Conservation (phyloP, 305 asterid species). For the Salvia sclarea region DNA sequence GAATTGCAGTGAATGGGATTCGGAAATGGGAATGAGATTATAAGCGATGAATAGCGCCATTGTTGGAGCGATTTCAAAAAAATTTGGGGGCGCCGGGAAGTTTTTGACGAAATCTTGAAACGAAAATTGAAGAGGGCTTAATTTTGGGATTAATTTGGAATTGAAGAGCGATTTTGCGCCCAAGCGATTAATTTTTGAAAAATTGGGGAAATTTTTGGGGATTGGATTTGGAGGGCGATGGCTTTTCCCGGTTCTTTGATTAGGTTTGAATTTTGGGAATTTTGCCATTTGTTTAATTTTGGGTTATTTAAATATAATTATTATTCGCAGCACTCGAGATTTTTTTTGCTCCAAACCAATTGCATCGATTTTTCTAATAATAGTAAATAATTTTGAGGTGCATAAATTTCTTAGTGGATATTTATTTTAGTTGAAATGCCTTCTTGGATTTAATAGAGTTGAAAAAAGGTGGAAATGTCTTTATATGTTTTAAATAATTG, state of each 20-base stretch:
- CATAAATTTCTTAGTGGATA: too few species aligned
- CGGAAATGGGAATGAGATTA: background rate
- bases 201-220: slow-evolving; percentile 4
- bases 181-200: background rate
- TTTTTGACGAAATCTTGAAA: slow-evolving; percentile 12
- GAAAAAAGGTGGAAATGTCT: too few species aligned
- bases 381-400: too few species aligned
- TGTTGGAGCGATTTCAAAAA: slow-evolving; percentile 16
- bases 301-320: background rate
- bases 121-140: slow-evolving; percentile 20
- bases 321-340: background rate
- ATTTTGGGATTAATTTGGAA: background rate
- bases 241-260: slow-evolving; percentile 24
- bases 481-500: too few species aligned
- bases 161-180: background rate
- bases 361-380: background rate
- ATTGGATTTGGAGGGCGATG: slow-evolving; percentile 1
- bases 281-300: too few species aligned
- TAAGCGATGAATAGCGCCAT: slow-evolving; percentile 26
- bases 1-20: slow-evolving; percentile 16
- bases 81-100: slow-evolving; percentile 25
- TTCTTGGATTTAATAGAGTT: too few species aligned
- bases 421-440: too few species aligned
- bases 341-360: background rate
- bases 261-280: background rate